Conservation (phyloP, 2,329 filamentous ascomycete genomes). For the Ophiocordyceps camponoti-floridani region DNA sequence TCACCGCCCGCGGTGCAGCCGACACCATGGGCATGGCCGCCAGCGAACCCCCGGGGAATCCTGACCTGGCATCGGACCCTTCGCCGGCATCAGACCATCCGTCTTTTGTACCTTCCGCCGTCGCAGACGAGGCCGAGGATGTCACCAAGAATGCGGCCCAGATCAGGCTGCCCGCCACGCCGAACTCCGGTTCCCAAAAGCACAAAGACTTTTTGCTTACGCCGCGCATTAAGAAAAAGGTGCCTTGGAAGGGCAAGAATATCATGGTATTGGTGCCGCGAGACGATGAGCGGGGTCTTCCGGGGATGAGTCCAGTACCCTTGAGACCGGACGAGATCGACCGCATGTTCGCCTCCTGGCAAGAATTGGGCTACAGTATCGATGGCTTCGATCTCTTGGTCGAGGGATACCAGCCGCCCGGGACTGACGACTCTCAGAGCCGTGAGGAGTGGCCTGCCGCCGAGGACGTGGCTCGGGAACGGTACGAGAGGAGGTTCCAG, state of each 20-base stretch:
- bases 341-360: constrained; percentile 46
- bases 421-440: constrained; percentile 39
- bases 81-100: constrained; percentile 8
- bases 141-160: constrained; percentile 7
- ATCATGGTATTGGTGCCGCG: constrained; percentile 53
- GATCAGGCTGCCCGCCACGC: constrained; percentile 14
- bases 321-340: constrained; percentile 36
- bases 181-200: constrained; percentile 16
- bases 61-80: constrained; percentile 2
- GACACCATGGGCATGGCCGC: constrained; percentile 15
- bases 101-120: constrained; percentile 5
- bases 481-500: constrained; percentile 30
- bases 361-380: constrained; percentile 50
- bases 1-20: constrained; percentile 9
- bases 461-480: constrained; percentile 38
- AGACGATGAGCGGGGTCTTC: constrained; percentile 46
- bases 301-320: constrained; percentile 33
- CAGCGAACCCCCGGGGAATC: constrained; percentile 5
- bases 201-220: constrained; percentile 23
- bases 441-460: constrained; percentile 48
- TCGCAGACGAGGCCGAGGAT: constrained; percentile 1
- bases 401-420: constrained; percentile 19
- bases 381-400: constrained; percentile 48
- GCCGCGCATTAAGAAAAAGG: constrained; percentile 49
- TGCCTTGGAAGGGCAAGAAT: constrained; percentile 58